A percentile compares a stretch with the other conserved stretches of the same genome.
phyloP scores from a whole-genome alignment of 1,284 basidiomycete genomes.

The Leccinum subfulvum region DNA sequence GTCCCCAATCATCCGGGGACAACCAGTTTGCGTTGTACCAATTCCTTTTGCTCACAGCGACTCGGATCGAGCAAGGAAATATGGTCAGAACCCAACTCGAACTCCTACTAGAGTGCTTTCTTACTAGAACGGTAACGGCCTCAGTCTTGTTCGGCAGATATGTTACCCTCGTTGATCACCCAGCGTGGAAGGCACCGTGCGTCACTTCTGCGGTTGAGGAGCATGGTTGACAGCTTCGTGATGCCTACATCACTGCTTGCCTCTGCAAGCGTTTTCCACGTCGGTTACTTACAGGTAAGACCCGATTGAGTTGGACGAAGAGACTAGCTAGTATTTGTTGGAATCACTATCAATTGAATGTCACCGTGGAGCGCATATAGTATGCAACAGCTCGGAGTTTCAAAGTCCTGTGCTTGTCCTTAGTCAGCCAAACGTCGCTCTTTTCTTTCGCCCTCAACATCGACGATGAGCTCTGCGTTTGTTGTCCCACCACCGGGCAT shows the following conservation, averaged over 20 bases:
- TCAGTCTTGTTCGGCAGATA: not conserved
- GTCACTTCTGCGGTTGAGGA: not conserved
- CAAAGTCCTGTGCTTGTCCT: conserved; percentile 15
- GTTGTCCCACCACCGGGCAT: conserved; percentile 56
- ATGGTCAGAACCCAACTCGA: not conserved
- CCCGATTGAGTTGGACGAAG: not conserved
- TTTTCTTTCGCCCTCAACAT: conserved; percentile 33
- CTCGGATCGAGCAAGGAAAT: not conserved
- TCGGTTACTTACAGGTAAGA: not conserved
- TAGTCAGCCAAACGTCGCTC: conserved; percentile 26
- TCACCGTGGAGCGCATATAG: not conserved
- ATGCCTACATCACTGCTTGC: too few relatives aligned
- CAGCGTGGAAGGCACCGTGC: not conserved
- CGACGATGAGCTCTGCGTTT: conserved; percentile 35
- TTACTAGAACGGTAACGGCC: not conserved
- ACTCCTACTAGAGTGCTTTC: not conserved
- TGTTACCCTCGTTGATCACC: not conserved
- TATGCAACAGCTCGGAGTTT: conserved; percentile 18
- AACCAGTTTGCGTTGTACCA: not conserved
- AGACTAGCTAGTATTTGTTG: not conserved
- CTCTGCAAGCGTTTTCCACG: not conserved
- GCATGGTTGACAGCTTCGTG: not conserved
- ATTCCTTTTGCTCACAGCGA: not conserved
- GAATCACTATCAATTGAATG: not conserved
- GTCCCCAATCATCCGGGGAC: not conserved